Conservation (phyloP, 129 eudicot genomes). For the Flaveria linearis region DNA sequence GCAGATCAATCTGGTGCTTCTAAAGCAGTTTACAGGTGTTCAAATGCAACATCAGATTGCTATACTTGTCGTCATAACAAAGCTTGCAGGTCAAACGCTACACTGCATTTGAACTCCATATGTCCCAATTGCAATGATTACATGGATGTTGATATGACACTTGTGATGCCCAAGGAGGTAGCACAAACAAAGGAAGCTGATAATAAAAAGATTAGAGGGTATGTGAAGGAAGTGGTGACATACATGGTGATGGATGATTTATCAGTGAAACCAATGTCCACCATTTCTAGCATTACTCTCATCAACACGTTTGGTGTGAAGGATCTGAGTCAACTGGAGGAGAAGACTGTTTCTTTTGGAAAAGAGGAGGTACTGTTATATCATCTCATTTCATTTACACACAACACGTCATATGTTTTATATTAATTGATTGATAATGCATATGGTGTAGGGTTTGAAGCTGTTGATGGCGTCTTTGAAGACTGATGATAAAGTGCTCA, state of each 20-base stretch:
- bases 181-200: neutral
- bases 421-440: neutral
- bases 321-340: conserved; percentile 4
- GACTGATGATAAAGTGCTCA: conserved; percentile 21
- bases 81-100: neutral
- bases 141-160: neutral
- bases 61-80: neutral
- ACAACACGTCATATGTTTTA: neutral
- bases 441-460: neutral
- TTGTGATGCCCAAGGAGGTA: neutral
- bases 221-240: conserved; percentile 3
- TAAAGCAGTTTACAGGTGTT: neutral
- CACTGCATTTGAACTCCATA: neutral
- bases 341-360: neutral
- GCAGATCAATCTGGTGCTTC: neutral
- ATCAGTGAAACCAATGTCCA: neutral
- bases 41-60: neutral
- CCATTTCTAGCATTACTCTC: neutral
- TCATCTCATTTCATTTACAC: neutral
- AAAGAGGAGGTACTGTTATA: neutral
- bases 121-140: neutral
- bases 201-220: neutral
- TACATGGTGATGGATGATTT: conserved; percentile 19
- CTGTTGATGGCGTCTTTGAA: conserved; percentile 8
- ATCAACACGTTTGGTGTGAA: neutral